phyloP scores from a whole-genome alignment of 352 stramenopile genomes.

The Pythium biforme region DNA sequence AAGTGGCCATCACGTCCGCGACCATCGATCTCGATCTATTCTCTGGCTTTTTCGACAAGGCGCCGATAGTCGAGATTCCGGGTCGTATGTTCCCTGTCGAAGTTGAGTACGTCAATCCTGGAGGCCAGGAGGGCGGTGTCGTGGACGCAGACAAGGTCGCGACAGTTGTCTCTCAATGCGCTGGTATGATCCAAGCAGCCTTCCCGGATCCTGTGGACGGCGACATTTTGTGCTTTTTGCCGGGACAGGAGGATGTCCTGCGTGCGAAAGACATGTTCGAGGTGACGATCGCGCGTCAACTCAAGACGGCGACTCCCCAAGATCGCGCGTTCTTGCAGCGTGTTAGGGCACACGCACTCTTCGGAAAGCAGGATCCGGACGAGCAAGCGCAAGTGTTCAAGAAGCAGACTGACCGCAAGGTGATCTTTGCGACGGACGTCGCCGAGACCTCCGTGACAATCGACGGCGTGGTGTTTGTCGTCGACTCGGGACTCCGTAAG shows the following conservation, averaged over 20 bases:
- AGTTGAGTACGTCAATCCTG: conserved; percentile 11
- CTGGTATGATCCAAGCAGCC: conserved; percentile 16
- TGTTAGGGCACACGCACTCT: conserved; percentile 14
- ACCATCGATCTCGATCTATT: conserved; percentile 83
- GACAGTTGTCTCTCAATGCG: conserved; percentile 14
- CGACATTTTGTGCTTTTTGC: conserved; percentile 33
- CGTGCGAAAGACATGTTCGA: conserved; percentile 26
- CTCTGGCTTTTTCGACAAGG: conserved; percentile 62
- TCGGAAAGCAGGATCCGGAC: conserved; percentile 25
- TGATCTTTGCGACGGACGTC: conserved; percentile 78
- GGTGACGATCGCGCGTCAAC: not conserved
- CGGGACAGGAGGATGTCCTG: conserved; percentile 27
- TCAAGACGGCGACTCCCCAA: not conserved
- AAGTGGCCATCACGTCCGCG: conserved; percentile 80
- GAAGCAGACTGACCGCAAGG: conserved; percentile 41
- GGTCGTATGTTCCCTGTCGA: conserved; percentile 38
- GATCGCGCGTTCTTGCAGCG: conserved; percentile 10
- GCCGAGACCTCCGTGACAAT: conserved; percentile 93
- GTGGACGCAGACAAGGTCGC: conserved; percentile 15
- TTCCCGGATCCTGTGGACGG: conserved; percentile 17
- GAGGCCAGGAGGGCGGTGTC: not conserved
- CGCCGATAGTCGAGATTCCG: conserved; percentile 45
- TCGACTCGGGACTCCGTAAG: conserved; percentile 31
- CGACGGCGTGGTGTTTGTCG: conserved; percentile 66
- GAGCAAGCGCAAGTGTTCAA: conserved; percentile 29